Conservation (phyloP, 1,284 basidiomycete species). For the Heterobasidion occidentale region DNA sequence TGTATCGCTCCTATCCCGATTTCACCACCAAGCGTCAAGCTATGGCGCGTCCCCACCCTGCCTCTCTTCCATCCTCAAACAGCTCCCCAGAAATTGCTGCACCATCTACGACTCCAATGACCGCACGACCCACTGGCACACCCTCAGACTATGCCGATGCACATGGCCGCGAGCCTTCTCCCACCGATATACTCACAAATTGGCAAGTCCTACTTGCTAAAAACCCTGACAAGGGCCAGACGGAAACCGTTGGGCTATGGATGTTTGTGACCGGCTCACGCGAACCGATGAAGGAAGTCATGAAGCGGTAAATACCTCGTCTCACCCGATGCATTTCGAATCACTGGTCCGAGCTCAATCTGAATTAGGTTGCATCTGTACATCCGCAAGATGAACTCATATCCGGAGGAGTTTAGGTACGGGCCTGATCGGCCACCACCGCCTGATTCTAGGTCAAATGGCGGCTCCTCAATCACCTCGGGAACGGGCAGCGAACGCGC, state of each 20-base stretch:
- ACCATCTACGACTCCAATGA: conserved; percentile 14
- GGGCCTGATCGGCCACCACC: conserved; percentile 56
- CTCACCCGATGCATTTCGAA: background rate
- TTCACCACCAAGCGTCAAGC: conserved; percentile 50
- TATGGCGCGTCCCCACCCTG: conserved; percentile 17
- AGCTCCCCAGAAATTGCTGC: conserved; percentile 13
- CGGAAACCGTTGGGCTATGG: conserved; percentile 71
- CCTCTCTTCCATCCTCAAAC: background rate
- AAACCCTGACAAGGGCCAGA: conserved; percentile 43
- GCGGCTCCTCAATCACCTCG: background rate
- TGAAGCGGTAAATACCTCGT: conserved; percentile 42
- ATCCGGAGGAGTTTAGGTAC: conserved; percentile 63
- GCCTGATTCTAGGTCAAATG: background rate
- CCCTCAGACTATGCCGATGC: conserved; percentile 36
- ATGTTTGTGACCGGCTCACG: conserved; percentile 66
- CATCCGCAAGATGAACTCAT: conserved; percentile 52
- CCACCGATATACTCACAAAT: conserved; percentile 11
- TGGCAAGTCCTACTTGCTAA: conserved; percentile 12
- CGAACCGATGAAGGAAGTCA: conserved; percentile 61
- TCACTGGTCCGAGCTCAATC: background rate
- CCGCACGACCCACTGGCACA: conserved; percentile 11
- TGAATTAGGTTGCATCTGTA: conserved; percentile 50
- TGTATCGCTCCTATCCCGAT: conserved; percentile 68
- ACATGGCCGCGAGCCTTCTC: conserved; percentile 7
- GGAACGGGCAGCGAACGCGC: background rate